These are phyloP conservation scores for Trichocomaceae sp. DNA, from an alignment of 2,329 filamentous ascomycete genomes.

Conservation along the genomic window DNA sequence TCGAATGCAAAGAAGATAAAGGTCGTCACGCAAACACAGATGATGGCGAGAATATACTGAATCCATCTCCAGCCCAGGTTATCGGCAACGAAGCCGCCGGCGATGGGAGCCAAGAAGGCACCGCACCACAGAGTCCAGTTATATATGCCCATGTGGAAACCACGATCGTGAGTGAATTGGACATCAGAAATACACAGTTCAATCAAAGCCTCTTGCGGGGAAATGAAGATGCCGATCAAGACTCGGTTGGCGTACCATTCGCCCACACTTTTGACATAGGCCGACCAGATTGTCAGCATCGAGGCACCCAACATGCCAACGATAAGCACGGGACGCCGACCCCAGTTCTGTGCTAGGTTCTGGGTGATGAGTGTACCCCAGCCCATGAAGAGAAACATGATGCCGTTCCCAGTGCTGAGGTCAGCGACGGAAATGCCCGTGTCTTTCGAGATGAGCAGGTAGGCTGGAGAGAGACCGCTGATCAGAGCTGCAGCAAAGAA, in stretches of 20 bases:
- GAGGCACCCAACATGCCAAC: constrained; percentile 33
- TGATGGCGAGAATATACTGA: neutral
- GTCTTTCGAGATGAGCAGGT: constrained; percentile 21
- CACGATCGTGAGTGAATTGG: constrained; percentile 1
- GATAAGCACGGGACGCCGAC: constrained; percentile 44
- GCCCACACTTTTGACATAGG: neutral
- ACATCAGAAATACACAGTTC: neutral
- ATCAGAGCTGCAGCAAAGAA: constrained; percentile 11
- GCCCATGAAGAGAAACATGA: constrained; percentile 47
- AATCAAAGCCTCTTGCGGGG: neutral
- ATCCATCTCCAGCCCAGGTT: neutral
- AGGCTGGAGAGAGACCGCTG: constrained; percentile 10
- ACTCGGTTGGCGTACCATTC: constrained; percentile 2
- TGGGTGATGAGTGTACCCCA: constrained; percentile 50
- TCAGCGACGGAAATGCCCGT: constrained; percentile 41
- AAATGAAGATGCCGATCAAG: constrained; percentile 1
- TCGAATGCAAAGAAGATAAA: constrained; percentile 6
- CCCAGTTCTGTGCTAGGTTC: constrained; percentile 47
- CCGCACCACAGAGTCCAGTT: neutral
- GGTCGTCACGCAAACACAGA: neutral
- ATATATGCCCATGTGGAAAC: constrained; percentile 1
- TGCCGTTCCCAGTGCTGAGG: constrained; percentile 46
- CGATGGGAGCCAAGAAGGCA: constrained; percentile 1
- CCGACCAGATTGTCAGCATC: constrained; percentile 31
- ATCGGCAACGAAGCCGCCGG: neutral